phyloP scores from a whole-genome alignment of 1,139 yeast genomes.

The Geotrichum citri-aurantii region DNA sequence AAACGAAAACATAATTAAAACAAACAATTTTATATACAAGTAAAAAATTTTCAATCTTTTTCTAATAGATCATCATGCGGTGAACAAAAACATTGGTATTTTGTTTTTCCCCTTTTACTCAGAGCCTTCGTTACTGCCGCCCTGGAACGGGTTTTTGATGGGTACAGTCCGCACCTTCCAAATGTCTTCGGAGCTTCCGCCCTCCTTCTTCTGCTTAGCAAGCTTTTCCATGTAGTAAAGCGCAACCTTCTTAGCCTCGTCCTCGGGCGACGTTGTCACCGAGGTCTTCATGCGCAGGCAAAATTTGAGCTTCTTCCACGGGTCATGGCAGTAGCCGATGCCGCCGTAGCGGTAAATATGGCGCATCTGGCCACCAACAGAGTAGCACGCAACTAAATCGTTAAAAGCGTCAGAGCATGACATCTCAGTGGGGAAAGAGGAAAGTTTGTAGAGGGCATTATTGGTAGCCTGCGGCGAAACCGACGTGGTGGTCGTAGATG shows the following conservation, averaged over 20 bases:
- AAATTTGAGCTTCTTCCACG: conserved; percentile 72
- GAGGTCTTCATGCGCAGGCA: conserved; percentile 53
- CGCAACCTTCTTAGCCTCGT: conserved; percentile 49
- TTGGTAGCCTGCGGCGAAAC: not conserved
- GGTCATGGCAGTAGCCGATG: conserved; percentile 61
- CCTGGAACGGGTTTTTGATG: conserved; percentile 32
- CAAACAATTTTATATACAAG: not conserved
- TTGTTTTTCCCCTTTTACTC: not conserved
- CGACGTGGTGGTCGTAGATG: too few species aligned
- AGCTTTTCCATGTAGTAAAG: conserved; percentile 62
- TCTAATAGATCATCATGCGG: not conserved
- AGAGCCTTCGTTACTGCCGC: not conserved
- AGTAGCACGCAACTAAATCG: conserved; percentile 77
- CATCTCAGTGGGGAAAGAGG: conserved; percentile 43
- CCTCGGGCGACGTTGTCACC: conserved; percentile 45
- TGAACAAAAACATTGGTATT: not conserved
- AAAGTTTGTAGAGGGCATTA: conserved; percentile 14
- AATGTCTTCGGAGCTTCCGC: conserved; percentile 67
- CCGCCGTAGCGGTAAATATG: conserved; percentile 79
- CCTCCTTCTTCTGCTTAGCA: conserved; percentile 50
- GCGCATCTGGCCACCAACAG: conserved; percentile 82
- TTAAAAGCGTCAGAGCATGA: conserved; percentile 78
- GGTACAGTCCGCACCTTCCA: conserved; percentile 57
- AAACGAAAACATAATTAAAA: too few species aligned
- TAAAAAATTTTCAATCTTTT: too few species aligned